Base-by-base conservation (phyloP, 129 eudicot species). In the Scalesia atractyloides region DNA sequence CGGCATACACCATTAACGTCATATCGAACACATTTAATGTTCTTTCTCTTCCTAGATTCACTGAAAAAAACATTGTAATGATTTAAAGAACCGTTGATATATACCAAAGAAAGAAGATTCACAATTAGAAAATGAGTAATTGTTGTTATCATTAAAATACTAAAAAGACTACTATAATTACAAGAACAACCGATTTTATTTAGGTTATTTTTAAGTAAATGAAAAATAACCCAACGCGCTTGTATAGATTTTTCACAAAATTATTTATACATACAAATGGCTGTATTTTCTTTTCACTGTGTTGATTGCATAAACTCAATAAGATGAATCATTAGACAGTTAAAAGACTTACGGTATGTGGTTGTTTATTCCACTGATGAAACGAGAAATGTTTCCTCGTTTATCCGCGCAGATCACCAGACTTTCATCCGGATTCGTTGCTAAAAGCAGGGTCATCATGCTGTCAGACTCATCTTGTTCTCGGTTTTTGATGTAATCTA, bases 361-460 rank as follows among this genome's bases (percentile, higher is more conserved):
- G 30, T 86, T 91, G 78, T 91, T 91, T 56, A 91, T 86, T 74
- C 96, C 92, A 52, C 73, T 91, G 66, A 91, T 47, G 50, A 91
- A 91, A 2, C 96, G 96, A 33, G 97, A 81, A 66, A 88, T 79
- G 68, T 91, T 91, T 74, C 90, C 96, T 19, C 87, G 92, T 71
- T 80, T 91, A 65, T 91, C 96, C 4, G 96, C 88, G 54, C 96
- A 88, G 69, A 91, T 71, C 20, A 91, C 82, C 43, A 88, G 90
- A 69, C 92, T 91, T n/a, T 76, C 57, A 0, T 79, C 34, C 0
- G 88, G 87, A 65, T 88, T 78, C 6, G 77, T 76, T 34, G 97
- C 88, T 18, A 84, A 66, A 52, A 91, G 89, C 20, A 91, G 96
- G 6, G 97, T 86, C 96, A 91, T 91, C 90, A 88, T 51, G 82